Base-by-base conservation (phyloP, 352 stramenopile species). In the Phytophthora sojae region DNA sequence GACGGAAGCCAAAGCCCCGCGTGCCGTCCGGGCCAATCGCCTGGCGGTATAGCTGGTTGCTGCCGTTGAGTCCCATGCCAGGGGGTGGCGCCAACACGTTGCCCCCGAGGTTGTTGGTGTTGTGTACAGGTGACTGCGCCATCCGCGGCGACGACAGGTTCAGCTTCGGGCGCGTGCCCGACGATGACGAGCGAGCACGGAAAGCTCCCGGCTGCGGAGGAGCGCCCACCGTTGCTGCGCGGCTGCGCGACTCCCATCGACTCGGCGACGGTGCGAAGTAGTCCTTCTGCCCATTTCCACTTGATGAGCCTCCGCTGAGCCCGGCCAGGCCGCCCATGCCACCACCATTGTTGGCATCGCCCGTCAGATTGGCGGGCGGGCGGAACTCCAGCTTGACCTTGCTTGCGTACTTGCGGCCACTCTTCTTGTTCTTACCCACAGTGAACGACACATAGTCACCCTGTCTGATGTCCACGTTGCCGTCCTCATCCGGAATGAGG, bases 371-470 rank as follows among this genome's bases (percentile, higher is more conserved):
- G 8, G 80, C 67, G 4, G 89, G 89, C 15, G 89, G 89, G 44
- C 89, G 89, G 69, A 95, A 96, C 79, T 96, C 89, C 62, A 96
- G 74, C 78, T 94, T 95, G 63, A 96, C 89, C 58, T 96, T 96
- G 54, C 85, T 94, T 44, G 89, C 89, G 62, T 96, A 96, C 66
- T 96, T 96, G 60, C 89, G 89, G 19, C 87, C 89, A 30, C 87
- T 95, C 76, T 96, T 96, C 67, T 96, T 96, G 82, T 96, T 96
- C 79, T 96, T 96, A 30, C 89, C 89, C 29, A 96, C 89, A 0
- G 89, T 96, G 70, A 96, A 96, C 15, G 87, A 95, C 61, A 96
- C 89, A 51, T 96, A 96, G 70, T 96, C 89, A 49, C 89, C 89
- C 47, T 92, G 86, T 50, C 82, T 75, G 55, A 96, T 96, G 61